A percentile compares a stretch with the other conserved stretches of the same genome.
Conservation (phyloP, 495 filamentous ascomycete species). For the Bacidia rubella region DNA sequence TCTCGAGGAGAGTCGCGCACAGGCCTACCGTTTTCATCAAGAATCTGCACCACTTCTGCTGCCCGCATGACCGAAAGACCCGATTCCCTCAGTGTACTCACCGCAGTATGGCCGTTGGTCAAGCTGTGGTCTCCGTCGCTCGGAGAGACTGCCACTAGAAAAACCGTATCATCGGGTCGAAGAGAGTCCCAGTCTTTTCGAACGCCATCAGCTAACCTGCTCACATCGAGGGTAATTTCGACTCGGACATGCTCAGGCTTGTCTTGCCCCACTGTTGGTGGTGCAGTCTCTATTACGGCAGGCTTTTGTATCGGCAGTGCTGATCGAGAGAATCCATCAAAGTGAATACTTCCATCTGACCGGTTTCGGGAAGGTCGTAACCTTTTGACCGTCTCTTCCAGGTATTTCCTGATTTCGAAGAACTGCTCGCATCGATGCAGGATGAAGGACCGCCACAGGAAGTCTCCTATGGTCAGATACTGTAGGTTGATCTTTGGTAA, state of each 20-base stretch:
- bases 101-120: conserved; percentile 38
- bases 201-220: conserved; percentile 56
- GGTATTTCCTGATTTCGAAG: conserved; percentile 82
- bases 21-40: conserved; percentile 74
- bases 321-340: conserved; percentile 84
- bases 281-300: conserved; percentile 75
- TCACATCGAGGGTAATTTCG: conserved; percentile 81
- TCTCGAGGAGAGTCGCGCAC: conserved; percentile 45
- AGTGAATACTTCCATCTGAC: conserved; percentile 48
- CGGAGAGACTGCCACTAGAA: conserved; percentile 61
- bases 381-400: conserved; percentile 68
- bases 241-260: conserved; percentile 76
- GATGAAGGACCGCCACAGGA: conserved; percentile 83
- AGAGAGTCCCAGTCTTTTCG: conserved; percentile 85
- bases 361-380: conserved; percentile 55
- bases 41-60: conserved; percentile 75
- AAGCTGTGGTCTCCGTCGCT: conserved; percentile 36
- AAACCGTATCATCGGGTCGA: conserved; percentile 80
- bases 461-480: conserved; percentile 89
- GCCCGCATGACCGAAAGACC: conserved; percentile 62
- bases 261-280: conserved; percentile 69
- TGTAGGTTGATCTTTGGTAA: conserved; percentile 93
- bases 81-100: conserved; percentile 40
- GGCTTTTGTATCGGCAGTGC: conserved; percentile 75
- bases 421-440: conserved; percentile 86